Evolutionary conservation across 2,329 filamentous ascomycete genomes (phyloP), one percentile per base, ranked within the genome.

Genomic region (Pseudopyrenochaeta lycopersici): DNA sequence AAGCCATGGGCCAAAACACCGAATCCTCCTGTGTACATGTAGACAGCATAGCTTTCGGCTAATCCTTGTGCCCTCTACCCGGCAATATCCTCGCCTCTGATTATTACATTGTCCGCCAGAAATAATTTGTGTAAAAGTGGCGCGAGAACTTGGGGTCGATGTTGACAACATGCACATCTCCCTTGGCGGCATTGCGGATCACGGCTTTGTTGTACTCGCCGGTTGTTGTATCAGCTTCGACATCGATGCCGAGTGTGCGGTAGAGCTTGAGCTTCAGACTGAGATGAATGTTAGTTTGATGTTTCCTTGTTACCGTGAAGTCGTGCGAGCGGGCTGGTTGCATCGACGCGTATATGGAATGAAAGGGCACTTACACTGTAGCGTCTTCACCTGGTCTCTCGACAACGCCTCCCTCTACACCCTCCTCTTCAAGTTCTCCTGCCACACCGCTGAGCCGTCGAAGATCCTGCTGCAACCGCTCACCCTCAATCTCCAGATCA

Each of bases 81-180:
- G 4, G 10, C 11, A 39, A 14, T 17, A 14, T 23, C 33, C 2
- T 36, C 14, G n/a, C 3, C n/a, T n/a, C 12, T 9, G 20, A 20
- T 18, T 21, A 17, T 54, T 62, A 96, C 74, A 97, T 82, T 27
- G 88, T 94, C 68, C 92, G 85, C 95, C 95, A 99, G 72, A 98
- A 96, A 75, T 96, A 96, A 68, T 97, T 96, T 18, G 93, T 91
- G 70, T 97, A 97, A 72, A 96, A 97, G 75, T 90, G 94, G 58
- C 88, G 85, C 53, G 91, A 94, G 75, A 97, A 93, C 79, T 95
- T 96, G 67, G 90, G 88, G 68, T 98, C 93, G 74, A 99, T 88
- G 70, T 96, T 96, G 56, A 99, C 89, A 44, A 98, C 91, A 74
- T 97, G 91, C 46, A 98, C 92, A 73, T 98, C 93, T 7, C 92